These are phyloP conservation scores for Umbilicus rupestris DNA, from an alignment of 164 flowering plant genomes.

Conservation along the genomic window DNA sequence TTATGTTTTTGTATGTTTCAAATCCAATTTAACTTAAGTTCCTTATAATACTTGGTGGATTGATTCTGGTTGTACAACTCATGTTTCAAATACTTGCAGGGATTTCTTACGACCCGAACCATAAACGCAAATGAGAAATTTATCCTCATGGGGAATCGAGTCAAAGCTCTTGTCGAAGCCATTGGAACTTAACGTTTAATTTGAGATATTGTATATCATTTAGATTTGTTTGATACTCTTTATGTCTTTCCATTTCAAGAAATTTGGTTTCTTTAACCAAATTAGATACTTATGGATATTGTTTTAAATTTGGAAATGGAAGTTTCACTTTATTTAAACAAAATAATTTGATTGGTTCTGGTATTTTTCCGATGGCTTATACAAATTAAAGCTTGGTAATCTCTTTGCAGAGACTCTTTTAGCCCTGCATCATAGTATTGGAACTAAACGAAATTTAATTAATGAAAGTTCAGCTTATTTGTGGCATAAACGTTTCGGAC, in stretches of 20 bases:
- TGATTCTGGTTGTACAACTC: no score
- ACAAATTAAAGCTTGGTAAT: no score
- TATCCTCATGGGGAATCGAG: no score
- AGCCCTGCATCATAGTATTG: no score
- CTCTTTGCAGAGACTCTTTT: no score
- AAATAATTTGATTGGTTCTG: background rate
- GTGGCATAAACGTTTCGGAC: no score
- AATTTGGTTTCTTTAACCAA: no score
- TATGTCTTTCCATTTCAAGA: constrained; percentile 1
- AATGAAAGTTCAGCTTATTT: no score
- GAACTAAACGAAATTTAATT: no score
- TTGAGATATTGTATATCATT: background rate
- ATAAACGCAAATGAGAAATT: background rate
- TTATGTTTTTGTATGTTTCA: background rate
- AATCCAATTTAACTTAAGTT: constrained; percentile 11
- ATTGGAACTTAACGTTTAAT: background rate
- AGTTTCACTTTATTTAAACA: background rate
- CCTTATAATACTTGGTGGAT: constrained; percentile 12
- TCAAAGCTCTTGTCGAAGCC: constrained; percentile 1
- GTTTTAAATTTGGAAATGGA: no score
- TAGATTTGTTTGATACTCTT: background rate
- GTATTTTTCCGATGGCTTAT: background rate
- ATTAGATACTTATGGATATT: no score
- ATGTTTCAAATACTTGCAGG: constrained; percentile 11
- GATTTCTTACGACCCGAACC: constrained; percentile 5